Percentiles rank a stretch among this genome's conserved stretches.
Conservation (phyloP, 129 eudicot genomes). For the Dittrichia graveolens region DNA sequence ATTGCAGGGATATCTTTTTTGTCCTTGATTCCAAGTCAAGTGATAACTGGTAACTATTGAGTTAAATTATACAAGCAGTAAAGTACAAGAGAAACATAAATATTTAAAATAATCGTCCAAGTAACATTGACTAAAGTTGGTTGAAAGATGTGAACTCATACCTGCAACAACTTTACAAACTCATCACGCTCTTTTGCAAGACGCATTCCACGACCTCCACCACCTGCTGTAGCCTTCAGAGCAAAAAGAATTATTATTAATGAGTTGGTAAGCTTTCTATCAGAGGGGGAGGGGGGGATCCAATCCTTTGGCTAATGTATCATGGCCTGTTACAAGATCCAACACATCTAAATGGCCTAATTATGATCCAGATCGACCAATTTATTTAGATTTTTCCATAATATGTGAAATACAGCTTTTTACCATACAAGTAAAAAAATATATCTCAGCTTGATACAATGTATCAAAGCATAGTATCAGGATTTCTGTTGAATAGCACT, state of each 20-base stretch:
- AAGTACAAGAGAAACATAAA: constrained; percentile 3
- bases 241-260: constrained; percentile 21
- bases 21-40: too few species aligned
- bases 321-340: neutral
- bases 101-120: neutral
- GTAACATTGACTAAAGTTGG: constrained; percentile 7
- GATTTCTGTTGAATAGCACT: constrained; percentile 4
- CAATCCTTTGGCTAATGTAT: constrained; percentile 9
- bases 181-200: constrained; percentile 94
- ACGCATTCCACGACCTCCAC: constrained; percentile 99
- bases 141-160: constrained; percentile 18
- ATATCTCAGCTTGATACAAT: neutral
- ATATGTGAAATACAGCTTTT: neutral
- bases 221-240: constrained; percentile 97
- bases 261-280: constrained; percentile 17
- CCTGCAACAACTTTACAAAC: constrained; percentile 96
- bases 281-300: too few species aligned
- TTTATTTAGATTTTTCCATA: neutral
- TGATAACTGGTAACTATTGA: too few species aligned
- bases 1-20: too few species aligned
- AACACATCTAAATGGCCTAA: too few species aligned
- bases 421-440: neutral
- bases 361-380: neutral
- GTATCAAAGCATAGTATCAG: neutral
- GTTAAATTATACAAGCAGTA: too few species aligned